Evolutionary conservation across 225 moss, liverwort and hornwort species (phyloP), one percentile per base, ranked within the genome.

Genomic region (Sphagnum contortum): DNA sequence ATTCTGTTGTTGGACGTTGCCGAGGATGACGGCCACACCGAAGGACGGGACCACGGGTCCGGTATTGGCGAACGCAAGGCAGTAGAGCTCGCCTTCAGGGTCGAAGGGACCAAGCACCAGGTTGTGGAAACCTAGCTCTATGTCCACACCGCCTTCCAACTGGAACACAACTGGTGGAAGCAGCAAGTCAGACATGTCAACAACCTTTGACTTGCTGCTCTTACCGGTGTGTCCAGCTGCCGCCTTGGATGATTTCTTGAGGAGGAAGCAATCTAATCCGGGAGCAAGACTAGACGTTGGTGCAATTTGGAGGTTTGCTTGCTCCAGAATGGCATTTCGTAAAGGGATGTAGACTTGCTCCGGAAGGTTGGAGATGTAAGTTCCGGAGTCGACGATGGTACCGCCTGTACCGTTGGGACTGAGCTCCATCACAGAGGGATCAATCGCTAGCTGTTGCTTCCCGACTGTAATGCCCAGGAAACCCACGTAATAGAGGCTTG

Each of bases 381-480:
- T 68, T 10, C 68, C 68, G 9, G 68, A 68, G 49, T 68, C 68
- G 3, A 68, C 44, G 59, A 68, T 59, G 12, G 68, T 59, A 8
- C 68, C 68, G 47, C 66, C 66, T 12, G 55, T 66, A 5, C 66
- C 66, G 48, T 66, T 57, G 9, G 12, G 10, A 7, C 47, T 12
- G 4, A 66, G 66, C 12, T 66, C n/a, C 45, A 66, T 47, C 7
- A 66, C 48, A 44, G 46, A 44, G 6, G 66, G 57, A 47, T 66
- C 12, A 5, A 66, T 45, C 3, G 11, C 6, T 8, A 66, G 44
- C 46, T 47, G 54, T 47, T 44, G 55, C 3, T 57, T 47, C n/a
- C 66, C 66, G 9, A 66, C 66, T 29, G 55, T 66, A 4, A 66
- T 47, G 45, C 66, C 66, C 47, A 55, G 45, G 12, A 66, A 57